A percentile compares a stretch with the other conserved stretches of the same genome.
These are phyloP conservation scores for Monilinia fructicola DNA, from an alignment of 2,329 filamentous ascomycete genomes.

Conservation along the genomic window DNA sequence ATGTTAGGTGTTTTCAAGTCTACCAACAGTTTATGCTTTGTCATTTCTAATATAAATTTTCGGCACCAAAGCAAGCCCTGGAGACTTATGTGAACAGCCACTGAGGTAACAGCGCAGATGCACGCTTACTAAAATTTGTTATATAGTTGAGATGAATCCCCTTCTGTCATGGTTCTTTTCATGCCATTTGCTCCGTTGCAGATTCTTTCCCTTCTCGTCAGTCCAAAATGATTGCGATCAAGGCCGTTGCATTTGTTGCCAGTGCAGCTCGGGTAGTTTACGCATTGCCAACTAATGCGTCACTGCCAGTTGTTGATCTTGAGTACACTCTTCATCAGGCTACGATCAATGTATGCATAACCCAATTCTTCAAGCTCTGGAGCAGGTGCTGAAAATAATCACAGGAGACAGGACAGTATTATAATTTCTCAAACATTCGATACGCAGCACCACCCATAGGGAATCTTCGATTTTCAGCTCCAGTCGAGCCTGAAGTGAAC, in stretches of 20 bases:
- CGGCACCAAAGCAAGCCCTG: slow-evolving; percentile 5
- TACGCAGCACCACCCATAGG: slow-evolving; percentile 48
- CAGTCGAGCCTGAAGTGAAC: slow-evolving; percentile 39
- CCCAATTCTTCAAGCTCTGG: background rate
- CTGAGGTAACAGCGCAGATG: background rate
- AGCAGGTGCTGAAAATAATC: slow-evolving; percentile 26
- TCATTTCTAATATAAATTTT: background rate
- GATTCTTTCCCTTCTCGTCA: slow-evolving; percentile 8
- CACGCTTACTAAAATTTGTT: background rate
- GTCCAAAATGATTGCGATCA: slow-evolving; percentile 18
- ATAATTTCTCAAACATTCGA: slow-evolving; percentile 47
- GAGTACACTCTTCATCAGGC: slow-evolving; percentile 39
- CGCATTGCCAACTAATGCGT: slow-evolving; percentile 16
- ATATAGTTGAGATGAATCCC: slow-evolving; percentile 7
- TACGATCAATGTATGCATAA: slow-evolving; percentile 36
- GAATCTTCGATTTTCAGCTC: slow-evolving; percentile 47
- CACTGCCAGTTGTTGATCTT: slow-evolving; percentile 37
- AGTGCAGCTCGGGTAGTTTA: slow-evolving; percentile 1
- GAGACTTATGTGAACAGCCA: background rate
- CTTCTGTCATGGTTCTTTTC: background rate
- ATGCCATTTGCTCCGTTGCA: background rate
- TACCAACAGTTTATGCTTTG: background rate
- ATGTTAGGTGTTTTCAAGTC: background rate
- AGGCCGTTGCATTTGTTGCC: slow-evolving; percentile 7
- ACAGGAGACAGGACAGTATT: slow-evolving; percentile 40